Base-by-base conservation (phyloP, 352 stramenopile species). In the Phytophthora constricta region DNA sequence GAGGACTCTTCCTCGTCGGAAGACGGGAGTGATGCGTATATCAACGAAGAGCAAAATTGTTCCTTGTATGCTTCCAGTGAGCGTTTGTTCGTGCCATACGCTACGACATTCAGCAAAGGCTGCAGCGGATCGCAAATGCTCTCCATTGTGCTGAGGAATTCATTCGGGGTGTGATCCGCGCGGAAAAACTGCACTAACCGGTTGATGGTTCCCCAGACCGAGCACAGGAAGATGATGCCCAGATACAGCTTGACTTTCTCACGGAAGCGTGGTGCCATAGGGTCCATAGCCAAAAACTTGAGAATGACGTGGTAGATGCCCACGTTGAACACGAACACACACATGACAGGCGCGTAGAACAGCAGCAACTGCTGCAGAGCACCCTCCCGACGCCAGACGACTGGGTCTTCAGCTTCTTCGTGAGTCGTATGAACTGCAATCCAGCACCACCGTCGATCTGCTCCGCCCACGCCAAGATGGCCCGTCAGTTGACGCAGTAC, bases 361-460 rank as follows among this genome's bases (percentile, higher is more conserved):
- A 93, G 59, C 53, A 90, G 48, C 23, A 91, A 53, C 63, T 93
- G 85, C 50, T 89, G 82, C 39, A 69, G 28, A 25, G 85, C 85
- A 22, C 85, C 85, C 27, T 82, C 66, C 8, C 72, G 59, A 28
- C 58, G 68, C 82, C 82, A 93, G 2, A 65, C 34, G 5, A 51
- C 26, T 10, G 68, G 64, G n/a, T 87, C 64, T 55, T 46, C 54
- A 47, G n/a, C 23, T 27, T 65, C 63, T 56, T 70, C 55, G 37
- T 51, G 42, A 1, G 71, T 75, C 0, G 68, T 39, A 28, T 88
- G 80, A 1, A 86, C 77, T 3, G 83, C 75, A 56, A 93, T 90
- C 85, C 85, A 93, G 53, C 85, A 93, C 85, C 85, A 93, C 17
- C 70, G 78, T 1, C 85, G 85, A 55, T 93, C 85, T 5, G 85